Evolutionary conservation across 495 filamentous ascomycete genomes (phyloP).

Genomic region (Filosporella fistucella): DNA sequence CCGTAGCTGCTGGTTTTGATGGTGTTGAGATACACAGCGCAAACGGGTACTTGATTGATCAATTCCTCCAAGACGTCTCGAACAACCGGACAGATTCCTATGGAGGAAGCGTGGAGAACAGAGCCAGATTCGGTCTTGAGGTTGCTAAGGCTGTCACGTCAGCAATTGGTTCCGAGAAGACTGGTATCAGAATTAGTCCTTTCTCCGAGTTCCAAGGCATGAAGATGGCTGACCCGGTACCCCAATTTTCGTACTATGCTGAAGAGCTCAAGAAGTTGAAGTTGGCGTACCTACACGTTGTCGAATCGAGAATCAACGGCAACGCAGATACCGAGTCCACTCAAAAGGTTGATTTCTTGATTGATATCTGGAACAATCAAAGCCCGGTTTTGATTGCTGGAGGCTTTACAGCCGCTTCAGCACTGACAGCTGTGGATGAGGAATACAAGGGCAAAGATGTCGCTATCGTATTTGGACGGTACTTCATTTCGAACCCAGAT

Average conservation of each 20-base stretch:
- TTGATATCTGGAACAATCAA: constrained; percentile 41
- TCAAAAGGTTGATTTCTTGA: constrained; percentile 48
- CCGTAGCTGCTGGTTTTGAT: constrained; percentile 68
- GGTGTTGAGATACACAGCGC: constrained; percentile 72
- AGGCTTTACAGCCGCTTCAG: constrained; percentile 44
- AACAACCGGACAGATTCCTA: constrained; percentile 64
- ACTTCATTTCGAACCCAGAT: constrained; percentile 70
- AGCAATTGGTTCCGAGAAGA: constrained; percentile 59
- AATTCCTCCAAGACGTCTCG: constrained; percentile 59
- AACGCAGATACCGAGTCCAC: constrained; percentile 31
- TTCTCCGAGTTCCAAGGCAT: constrained; percentile 65
- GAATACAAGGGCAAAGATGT: constrained; percentile 49
- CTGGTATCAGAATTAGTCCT: constrained; percentile 61
- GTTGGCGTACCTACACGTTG: constrained; percentile 63
- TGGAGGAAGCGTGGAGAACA: constrained; percentile 70
- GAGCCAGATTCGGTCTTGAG: constrained; percentile 62
- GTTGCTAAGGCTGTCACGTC: constrained; percentile 55
- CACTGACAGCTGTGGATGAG: constrained; percentile 46
- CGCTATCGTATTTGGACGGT: constrained; percentile 54
- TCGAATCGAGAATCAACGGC: constrained; percentile 42
- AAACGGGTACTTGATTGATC: constrained; percentile 73
- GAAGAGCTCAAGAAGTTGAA: constrained; percentile 45
- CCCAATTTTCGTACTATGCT: constrained; percentile 58
- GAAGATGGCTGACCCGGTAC: constrained; percentile 56
- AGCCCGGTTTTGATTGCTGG: constrained; percentile 59